Percentiles rank a stretch among this genome's conserved stretches.
These are phyloP conservation scores for Fusarium redolens DNA, from an alignment of 2,329 filamentous ascomycete species.

Conservation along the genomic window DNA sequence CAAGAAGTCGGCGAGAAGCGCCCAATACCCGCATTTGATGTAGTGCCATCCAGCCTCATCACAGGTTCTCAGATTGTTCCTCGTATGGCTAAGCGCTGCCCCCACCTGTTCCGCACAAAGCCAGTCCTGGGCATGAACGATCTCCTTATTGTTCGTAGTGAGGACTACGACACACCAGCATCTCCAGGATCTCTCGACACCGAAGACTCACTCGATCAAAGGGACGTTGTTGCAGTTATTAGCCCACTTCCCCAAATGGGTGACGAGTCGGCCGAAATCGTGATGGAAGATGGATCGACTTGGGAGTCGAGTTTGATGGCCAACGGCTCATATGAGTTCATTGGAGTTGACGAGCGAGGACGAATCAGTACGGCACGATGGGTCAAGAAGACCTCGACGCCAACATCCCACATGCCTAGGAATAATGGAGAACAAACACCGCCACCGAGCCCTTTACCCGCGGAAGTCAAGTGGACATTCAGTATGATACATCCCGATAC, in stretches of 20 bases:
- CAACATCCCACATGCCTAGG: slow-evolving; percentile 28
- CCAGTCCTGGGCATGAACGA: slow-evolving; percentile 75
- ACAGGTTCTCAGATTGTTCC: slow-evolving; percentile 67
- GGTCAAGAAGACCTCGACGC: slow-evolving; percentile 63
- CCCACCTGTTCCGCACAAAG: slow-evolving; percentile 71
- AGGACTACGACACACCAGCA: slow-evolving; percentile 65
- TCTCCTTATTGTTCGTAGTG: slow-evolving; percentile 76
- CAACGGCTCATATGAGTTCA: slow-evolving; percentile 75
- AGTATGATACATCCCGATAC: slow-evolving; percentile 78
- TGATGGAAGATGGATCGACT: slow-evolving; percentile 70
- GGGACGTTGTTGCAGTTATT: slow-evolving; percentile 74
- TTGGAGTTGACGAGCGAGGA: slow-evolving; percentile 67
- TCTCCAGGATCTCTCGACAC: slow-evolving; percentile 52
- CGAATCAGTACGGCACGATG: slow-evolving; percentile 72
- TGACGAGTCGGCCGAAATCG: slow-evolving; percentile 71
- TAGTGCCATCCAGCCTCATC: slow-evolving; percentile 75
- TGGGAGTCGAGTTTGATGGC: slow-evolving; percentile 66
- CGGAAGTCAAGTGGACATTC: slow-evolving; percentile 75
- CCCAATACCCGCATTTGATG: slow-evolving; percentile 76
- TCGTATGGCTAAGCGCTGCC: slow-evolving; percentile 69
- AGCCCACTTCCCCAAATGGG: slow-evolving; percentile 64
- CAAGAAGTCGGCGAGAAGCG: slow-evolving; percentile 73
- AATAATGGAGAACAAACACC: slow-evolving; percentile 37
- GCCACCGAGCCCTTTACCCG: slow-evolving; percentile 41
- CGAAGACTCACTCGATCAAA: slow-evolving; percentile 59